Conservation (phyloP, 2,329 filamentous ascomycete species). For the Karstenula rhodostoma region DNA sequence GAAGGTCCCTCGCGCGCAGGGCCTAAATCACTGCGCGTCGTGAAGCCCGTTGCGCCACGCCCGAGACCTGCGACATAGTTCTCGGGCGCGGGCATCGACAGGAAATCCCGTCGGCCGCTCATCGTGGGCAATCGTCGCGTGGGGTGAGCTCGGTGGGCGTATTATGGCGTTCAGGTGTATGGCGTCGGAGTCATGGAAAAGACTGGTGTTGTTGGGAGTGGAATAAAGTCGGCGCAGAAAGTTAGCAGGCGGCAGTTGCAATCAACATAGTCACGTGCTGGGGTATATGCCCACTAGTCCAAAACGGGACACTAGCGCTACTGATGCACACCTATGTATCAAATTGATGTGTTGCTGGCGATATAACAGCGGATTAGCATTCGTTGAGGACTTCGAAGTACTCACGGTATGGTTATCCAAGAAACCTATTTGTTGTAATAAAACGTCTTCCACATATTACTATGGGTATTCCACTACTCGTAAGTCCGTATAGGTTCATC, state of each 20-base stretch:
- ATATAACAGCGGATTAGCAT: neutral
- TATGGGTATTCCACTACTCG: neutral
- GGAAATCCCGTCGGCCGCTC: conserved; percentile 80
- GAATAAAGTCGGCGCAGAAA: neutral
- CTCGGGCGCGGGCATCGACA: conserved; percentile 76
- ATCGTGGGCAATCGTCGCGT: conserved; percentile 50
- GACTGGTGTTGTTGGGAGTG: neutral
- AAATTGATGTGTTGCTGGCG: too few species aligned
- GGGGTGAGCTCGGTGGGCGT: too few species aligned
- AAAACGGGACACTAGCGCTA: neutral
- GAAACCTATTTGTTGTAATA: neutral
- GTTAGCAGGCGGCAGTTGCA: neutral
- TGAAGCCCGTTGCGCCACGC: conserved; percentile 97
- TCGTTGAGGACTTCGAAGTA: neutral
- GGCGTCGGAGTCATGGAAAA: neutral
- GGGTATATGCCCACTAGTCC: neutral
- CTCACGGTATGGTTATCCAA: neutral
- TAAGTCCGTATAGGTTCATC: neutral
- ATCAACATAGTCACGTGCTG: neutral
- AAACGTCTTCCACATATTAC: neutral
- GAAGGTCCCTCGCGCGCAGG: conserved; percentile 94
- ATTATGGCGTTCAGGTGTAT: neutral
- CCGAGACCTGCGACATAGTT: conserved; percentile 89
- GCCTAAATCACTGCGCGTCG: conserved; percentile 93
- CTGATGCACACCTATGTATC: too few species aligned